Conservation (phyloP, 202 grass and related monocot species). For the Dendrocalamus latiflorus region DNA sequence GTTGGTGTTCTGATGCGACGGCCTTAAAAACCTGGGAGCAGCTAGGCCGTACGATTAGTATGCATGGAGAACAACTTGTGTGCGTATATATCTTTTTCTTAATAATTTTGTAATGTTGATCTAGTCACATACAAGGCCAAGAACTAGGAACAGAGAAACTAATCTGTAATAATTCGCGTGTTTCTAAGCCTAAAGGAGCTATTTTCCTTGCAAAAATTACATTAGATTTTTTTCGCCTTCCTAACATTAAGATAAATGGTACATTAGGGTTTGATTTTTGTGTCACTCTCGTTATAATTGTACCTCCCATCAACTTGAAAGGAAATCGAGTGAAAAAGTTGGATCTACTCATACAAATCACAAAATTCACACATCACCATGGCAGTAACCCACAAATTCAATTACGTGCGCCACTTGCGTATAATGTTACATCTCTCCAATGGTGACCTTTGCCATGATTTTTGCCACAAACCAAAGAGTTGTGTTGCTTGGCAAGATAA, state of each 20-base stretch:
- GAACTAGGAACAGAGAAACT: neutral
- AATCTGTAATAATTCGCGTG: neutral
- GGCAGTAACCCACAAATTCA: neutral
- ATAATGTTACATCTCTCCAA: conserved; percentile 12
- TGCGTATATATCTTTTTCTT: neutral
- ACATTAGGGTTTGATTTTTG: neutral
- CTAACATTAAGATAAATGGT: neutral
- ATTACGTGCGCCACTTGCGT: conserved; percentile 9
- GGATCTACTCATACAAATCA: neutral
- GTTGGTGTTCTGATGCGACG: neutral
- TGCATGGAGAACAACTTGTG: neutral
- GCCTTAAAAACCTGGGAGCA: neutral
- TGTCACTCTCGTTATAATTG: conserved; percentile 21
- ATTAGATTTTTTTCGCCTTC: neutral
- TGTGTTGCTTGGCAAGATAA: neutral
- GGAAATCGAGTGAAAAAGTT: neutral
- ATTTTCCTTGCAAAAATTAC: neutral
- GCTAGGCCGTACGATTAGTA: neutral
- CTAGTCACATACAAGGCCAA: neutral
- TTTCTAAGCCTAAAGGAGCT: neutral
- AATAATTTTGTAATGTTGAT: neutral
- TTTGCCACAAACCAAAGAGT: too few relatives aligned
- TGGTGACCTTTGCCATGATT: neutral
- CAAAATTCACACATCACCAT: neutral
- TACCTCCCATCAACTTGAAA: neutral